Evolutionary conservation across 2,329 filamentous ascomycete genomes (phyloP).

Genomic region (Fusarium decemcellulare): DNA sequence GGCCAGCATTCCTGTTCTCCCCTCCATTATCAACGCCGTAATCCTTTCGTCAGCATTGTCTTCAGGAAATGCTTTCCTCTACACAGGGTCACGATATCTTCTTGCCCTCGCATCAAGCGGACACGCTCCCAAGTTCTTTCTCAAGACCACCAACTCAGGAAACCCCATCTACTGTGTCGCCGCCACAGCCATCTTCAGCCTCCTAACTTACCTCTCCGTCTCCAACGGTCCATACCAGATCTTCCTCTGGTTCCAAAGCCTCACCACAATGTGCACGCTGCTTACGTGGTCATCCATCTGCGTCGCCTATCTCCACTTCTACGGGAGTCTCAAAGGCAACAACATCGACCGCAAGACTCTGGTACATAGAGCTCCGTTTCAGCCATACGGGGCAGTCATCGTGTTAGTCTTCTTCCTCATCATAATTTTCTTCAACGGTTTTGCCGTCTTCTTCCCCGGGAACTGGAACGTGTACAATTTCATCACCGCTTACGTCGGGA

Average conservation of each 20-base stretch:
- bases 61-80: neutral
- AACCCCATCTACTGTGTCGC: neutral
- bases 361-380: neutral
- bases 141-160: neutral
- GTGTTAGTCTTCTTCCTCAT: neutral
- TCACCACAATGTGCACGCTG: neutral
- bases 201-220: neutral
- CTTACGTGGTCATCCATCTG: neutral
- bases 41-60: neutral
- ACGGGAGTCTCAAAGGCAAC: neutral
- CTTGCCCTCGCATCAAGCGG: neutral
- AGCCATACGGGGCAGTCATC: neutral
- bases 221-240: neutral
- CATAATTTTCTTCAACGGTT: neutral
- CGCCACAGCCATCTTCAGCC: neutral
- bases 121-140: neutral
- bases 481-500: neutral
- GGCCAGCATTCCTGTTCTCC: neutral
- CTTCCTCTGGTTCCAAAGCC: neutral
- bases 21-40: neutral
- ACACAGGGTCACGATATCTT: neutral
- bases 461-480: neutral
- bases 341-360: neutral
- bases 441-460: neutral
- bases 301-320: neutral